Evolutionary conservation across 1,139 yeast genomes (phyloP), one percentile per base, ranked within the genome.

Genomic region (Zhuliangozyma blackwelliae): DNA sequence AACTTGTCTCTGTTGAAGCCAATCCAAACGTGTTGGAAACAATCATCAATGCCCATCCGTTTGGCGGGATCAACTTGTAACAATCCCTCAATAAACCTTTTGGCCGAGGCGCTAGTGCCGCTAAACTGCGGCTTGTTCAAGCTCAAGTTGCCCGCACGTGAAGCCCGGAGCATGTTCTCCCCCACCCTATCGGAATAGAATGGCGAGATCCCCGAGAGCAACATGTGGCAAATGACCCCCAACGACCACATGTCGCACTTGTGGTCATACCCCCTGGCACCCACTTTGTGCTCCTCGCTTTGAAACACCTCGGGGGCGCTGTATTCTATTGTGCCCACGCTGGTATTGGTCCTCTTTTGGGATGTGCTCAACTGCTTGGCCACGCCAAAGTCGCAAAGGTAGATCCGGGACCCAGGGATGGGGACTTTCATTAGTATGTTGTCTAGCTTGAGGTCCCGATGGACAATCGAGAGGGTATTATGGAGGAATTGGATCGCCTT

Each of bases 181-280:
- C 63, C 65, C 13, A 61, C 49, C 7, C 22, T 7, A 37, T 66
- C 66, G 2, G 71, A 69, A 48, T 72, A 76, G 49, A 80, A 79
- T 5, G 87, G 86, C 0, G 86, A 79, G 1, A 77, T 63, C 0
- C 85, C 86, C 28, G 75, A 71, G 9, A 66, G 53, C 55, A 81
- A 58, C 12, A 80, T 75, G 54, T 78, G 79, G 3, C 70, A 50
- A 19, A 80, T 69, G 0, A 81, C 70, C 0, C 87, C 88, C 7
- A 80, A 49, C 1, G 87, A 79, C 89, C 88, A 81, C 33, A 77
- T 56, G 52, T 82, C 88, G 49, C 85, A 79, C 48, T 76, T 77
- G 28, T 55, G 61, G 37, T 67, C 72, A 48, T 79, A 79, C 0
- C 82, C 79, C 23, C 25, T 19, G 7, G 29, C 22, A 1, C 32